Evolutionary conservation across 2,329 filamentous ascomycete species (phyloP).

Genomic region (Lasiodiplodia sp.): DNA sequence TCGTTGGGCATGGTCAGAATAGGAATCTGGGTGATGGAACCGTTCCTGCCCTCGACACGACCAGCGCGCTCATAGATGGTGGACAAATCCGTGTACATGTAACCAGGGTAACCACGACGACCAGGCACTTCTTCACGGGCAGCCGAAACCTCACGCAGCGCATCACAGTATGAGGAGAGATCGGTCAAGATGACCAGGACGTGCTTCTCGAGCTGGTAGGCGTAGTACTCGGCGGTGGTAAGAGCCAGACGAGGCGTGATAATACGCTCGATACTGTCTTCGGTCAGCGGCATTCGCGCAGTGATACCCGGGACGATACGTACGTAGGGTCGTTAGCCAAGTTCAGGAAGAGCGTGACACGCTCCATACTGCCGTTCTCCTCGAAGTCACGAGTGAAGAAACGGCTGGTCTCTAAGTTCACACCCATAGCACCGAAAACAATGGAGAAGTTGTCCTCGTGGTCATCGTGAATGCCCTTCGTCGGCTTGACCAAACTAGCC

Average conservation of each 20-base stretch:
- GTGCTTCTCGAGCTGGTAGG: slow-evolving; percentile 99
- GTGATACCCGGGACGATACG: slow-evolving; percentile 47
- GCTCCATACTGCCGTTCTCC: slow-evolving; percentile 98
- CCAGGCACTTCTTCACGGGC: slow-evolving; percentile 98
- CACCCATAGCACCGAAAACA: slow-evolving; percentile 99
- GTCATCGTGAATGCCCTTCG: slow-evolving; percentile 93
- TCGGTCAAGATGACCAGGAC: slow-evolving; percentile 98
- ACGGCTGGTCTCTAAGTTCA: slow-evolving; percentile 97
- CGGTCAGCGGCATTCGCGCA: slow-evolving; percentile 34
- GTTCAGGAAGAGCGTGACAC: slow-evolving; percentile 97
- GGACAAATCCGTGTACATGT: slow-evolving; percentile 99
- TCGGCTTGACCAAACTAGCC: slow-evolving; percentile 90
- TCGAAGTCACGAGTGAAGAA: slow-evolving; percentile 99
- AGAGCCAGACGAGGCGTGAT: slow-evolving; percentile 98
- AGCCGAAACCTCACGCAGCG: slow-evolving; percentile 96
- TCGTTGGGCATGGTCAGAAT: slow-evolving; percentile 99
- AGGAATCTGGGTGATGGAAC: slow-evolving; percentile 98
- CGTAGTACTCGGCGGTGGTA: slow-evolving; percentile 99
- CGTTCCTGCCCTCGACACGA: slow-evolving; percentile 95
- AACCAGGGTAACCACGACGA: slow-evolving; percentile 99
- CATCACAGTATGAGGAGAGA: slow-evolving; percentile 97
- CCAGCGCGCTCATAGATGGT: slow-evolving; percentile 99
- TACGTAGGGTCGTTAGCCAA: slow-evolving; percentile 98
- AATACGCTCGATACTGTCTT: slow-evolving; percentile 90
- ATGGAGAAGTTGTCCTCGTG: slow-evolving; percentile 99